Conservation (phyloP, 345 rosid genomes). For the Acer saccharum region DNA sequence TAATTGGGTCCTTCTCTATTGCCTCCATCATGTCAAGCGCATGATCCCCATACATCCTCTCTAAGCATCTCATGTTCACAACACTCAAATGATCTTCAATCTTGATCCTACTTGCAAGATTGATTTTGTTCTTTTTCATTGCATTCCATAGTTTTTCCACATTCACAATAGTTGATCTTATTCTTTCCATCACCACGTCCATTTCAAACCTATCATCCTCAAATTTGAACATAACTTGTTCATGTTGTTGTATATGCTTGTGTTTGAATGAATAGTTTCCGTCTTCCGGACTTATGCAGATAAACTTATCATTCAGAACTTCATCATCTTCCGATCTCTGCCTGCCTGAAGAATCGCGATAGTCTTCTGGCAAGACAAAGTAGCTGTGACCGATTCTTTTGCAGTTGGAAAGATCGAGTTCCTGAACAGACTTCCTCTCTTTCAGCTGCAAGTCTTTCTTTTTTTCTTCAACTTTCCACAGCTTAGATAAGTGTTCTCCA, state of each 20-base stretch:
- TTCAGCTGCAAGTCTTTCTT: neutral
- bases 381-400: constrained; percentile 20
- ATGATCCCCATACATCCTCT: constrained; percentile 26
- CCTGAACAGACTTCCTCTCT: neutral
- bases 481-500: neutral
- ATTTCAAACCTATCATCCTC: constrained; percentile 31
- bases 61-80: constrained; percentile 17
- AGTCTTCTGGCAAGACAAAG: constrained; percentile 2
- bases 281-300: neutral
- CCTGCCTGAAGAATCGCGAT: neutral
- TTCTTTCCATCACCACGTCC: constrained; percentile 14
- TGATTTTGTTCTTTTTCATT: neutral
- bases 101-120: neutral
- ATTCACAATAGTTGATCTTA: constrained; percentile 2
- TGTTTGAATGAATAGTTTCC: neutral
- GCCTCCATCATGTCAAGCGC: constrained; percentile 21
- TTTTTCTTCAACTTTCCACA: neutral
- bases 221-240: constrained; percentile 6
- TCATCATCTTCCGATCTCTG: neutral
- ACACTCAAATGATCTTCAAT: constrained; percentile 12
- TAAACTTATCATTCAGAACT: constrained; percentile 25
- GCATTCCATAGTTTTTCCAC: constrained; percentile 6
- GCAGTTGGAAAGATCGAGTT: constrained; percentile 20
- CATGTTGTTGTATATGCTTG: neutral
- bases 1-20: neutral